Evolutionary conservation across 108 stramenopile genomes (phyloP).

Genomic region (Chaetoceros muelleri): DNA sequence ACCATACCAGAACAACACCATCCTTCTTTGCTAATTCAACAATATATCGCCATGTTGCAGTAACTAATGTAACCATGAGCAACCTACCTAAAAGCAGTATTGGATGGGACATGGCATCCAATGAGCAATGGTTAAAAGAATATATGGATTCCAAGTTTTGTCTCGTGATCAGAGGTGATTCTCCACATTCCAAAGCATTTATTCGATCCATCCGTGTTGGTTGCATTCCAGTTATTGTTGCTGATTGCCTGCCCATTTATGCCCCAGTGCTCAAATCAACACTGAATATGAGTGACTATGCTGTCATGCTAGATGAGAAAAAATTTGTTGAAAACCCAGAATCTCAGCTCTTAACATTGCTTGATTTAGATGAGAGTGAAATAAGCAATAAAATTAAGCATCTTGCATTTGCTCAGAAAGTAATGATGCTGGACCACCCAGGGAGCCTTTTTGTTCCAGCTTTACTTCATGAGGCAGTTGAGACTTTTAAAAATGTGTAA

Average conservation of each 20-base stretch:
- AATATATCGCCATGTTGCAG: conserved; percentile 15
- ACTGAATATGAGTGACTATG: conserved; percentile 18
- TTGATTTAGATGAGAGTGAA: not conserved
- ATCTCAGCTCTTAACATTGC: conserved; percentile 6
- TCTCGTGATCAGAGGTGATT: conserved; percentile 29
- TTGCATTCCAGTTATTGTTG: conserved; percentile 30
- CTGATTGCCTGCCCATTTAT: conserved; percentile 16
- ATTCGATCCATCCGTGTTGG: conserved; percentile 18
- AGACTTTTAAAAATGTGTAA: conserved; percentile 5
- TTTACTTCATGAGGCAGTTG: conserved; percentile 17
- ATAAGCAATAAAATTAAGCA: conserved; percentile 15
- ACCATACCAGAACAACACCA: conserved; percentile 7
- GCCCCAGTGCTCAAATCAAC: conserved; percentile 6
- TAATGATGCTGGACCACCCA: conserved; percentile 18
- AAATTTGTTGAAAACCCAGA: conserved; percentile 15
- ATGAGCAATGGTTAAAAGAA: conserved; percentile 13
- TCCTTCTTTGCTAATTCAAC: conserved; percentile 27
- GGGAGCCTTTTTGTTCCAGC: conserved; percentile 27
- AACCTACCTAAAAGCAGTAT: conserved; percentile 1
- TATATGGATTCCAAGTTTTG: conserved; percentile 24
- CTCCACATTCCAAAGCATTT: conserved; percentile 12
- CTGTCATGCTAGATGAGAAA: conserved; percentile 16
- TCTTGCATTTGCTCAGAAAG: conserved; percentile 15
- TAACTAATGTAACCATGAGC: conserved; percentile 1
- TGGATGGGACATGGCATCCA: conserved; percentile 6